phyloP scores from a whole-genome alignment of 345 rosid species.

The Limnanthes douglasii region DNA sequence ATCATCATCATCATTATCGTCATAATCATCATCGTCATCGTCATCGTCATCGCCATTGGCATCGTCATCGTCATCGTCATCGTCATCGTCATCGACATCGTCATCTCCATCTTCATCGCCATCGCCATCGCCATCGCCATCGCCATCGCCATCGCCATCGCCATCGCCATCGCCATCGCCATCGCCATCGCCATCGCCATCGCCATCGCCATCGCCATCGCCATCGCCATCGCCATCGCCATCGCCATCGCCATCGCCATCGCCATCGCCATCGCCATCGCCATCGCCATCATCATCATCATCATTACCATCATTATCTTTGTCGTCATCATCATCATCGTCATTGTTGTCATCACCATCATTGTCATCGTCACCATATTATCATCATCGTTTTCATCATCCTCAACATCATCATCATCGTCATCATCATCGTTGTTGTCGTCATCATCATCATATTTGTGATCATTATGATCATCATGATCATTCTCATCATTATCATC shows the following conservation, averaged over 20 bases:
- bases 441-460: background rate
- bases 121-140: background rate
- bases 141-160: background rate
- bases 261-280: background rate
- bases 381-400: background rate
- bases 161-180: background rate
- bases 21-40: background rate
- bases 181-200: background rate
- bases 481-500: background rate
- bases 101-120: background rate
- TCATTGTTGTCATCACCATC: background rate
- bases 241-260: background rate
- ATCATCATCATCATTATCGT: too few relatives aligned
- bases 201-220: slow-evolving; percentile 2
- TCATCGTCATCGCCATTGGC: background rate
- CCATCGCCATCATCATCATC: background rate
- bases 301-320: background rate
- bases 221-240: background rate
- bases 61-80: background rate
- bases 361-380: background rate
- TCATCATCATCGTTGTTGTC: background rate
- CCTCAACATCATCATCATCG: background rate
- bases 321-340: background rate
- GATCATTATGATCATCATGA: background rate
- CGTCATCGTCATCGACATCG: background rate